phyloP scores from a whole-genome alignment of 2,329 filamentous ascomycete genomes.

The Cladosporium velox region DNA sequence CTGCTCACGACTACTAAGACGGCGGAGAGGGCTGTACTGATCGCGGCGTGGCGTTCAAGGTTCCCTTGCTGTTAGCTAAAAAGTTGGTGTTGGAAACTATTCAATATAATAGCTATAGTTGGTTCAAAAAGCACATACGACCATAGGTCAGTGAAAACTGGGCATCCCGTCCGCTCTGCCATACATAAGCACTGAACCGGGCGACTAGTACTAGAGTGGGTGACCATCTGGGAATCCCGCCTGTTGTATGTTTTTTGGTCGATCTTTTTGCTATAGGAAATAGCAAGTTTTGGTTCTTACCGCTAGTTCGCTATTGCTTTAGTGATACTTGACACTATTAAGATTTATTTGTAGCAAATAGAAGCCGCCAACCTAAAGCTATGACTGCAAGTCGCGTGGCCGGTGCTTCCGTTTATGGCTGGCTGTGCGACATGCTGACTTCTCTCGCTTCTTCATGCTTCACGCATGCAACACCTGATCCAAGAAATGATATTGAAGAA shows the following conservation, averaged over 20 bases:
- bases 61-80: not conserved
- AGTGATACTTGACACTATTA: not conserved
- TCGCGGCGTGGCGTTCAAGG: not conserved
- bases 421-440: not conserved
- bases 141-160: constrained; percentile 1
- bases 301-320: not conserved
- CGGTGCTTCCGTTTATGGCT: not conserved
- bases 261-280: not conserved
- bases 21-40: not conserved
- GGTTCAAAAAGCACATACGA: not conserved
- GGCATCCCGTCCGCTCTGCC: not conserved
- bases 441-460: not conserved
- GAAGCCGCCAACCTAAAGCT: not conserved
- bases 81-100: too few species aligned
- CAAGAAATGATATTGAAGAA: not conserved
- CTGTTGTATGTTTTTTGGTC: not conserved
- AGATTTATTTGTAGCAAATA: not conserved
- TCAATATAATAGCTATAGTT: not conserved
- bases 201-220: not conserved
- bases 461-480: not conserved
- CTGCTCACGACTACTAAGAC: constrained; percentile 1
- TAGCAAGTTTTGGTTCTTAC: not conserved
- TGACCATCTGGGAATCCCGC: not conserved
- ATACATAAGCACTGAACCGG: not conserved
- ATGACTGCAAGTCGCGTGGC: not conserved